Evolutionary conservation across 208 protist genomes (phyloP), one percentile per base, ranked within the genome.

Genomic region (Crithidia fasciculata): DNA sequence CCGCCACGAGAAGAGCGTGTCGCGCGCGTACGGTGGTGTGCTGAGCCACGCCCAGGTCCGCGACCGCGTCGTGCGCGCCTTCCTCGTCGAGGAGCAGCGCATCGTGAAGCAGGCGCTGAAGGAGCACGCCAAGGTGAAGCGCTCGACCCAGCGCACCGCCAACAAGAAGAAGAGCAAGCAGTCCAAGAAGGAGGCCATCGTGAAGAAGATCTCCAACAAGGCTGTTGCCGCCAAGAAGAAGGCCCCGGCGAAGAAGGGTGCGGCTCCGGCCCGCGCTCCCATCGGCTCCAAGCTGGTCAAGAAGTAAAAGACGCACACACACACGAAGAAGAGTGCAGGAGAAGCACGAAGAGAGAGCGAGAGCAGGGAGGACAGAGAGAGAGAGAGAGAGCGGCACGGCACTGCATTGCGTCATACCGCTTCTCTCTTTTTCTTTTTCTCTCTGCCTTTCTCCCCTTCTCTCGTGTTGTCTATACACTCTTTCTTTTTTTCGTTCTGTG

Each of bases 51-150:
- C 78, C 50, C 98, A 98, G 85, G 97, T 99, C 69, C 93, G 95
- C 73, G 89, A 99, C 68, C 92, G 98, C 81, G 95, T 99, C 80
- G 86, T 99, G 54, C 96, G 98, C 77, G 98, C 98, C 63, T 99
- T 99, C 97, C 96, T 99, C 69, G 93, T 99, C 59, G 98, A 99
- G 95, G 98, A 99, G 91, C 97, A 99, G 90, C 99, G 98, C 91
- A 98, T 99, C 77, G 98, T 99, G 61, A 99, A 99, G 97, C 76
- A 89, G 56, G 90, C 86, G 47, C 84, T 95, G 55, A 84, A 81
- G 69, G 87, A 89, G 54, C 84, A 92, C 80, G 80, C 79, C 60
- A 91, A 91, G 84, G 70, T 78, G 83, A 85, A 89, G 81, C 77
- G 65, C 67, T 77, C 80, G 54, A 89, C 83, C 80, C 89, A 89